Evolutionary conservation across 1,284 basidiomycete genomes (phyloP), one percentile per base, ranked within the genome.

Genomic region (Cutaneotrichosporon curvatum): DNA sequence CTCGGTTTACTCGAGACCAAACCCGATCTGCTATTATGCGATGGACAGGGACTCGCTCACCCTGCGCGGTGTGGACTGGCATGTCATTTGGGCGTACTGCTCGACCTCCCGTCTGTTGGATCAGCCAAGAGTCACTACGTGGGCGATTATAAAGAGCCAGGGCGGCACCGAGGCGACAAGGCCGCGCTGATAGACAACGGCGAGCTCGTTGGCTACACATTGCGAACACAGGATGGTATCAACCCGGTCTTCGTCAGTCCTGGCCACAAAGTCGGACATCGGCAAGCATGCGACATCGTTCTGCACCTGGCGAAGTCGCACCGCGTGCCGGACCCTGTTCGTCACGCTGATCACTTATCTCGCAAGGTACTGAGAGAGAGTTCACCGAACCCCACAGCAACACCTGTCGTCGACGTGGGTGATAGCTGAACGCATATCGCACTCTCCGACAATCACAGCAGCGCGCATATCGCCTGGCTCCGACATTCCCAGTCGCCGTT

Each of bases 21-120:
- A 15, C 43, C 43, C 9, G 43, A 37, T 16, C 18, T 44, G 7
- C 35, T 44, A 4, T 19, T 44, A 14, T 44, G 43, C 20, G 43
- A 44, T 20, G 43, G 43, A 7, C 43, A 44, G 43, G 43, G 43
- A 3, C 9, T 44, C 2, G 43, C 43, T 2, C 43, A 44, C 20
- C 43, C 43, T 10, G 43, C 35, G 9, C 35, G 43, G 4, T 44
- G 43, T n/a, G 43, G 43, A 8, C 43, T 44, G 21, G 43, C 43
- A 4, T 37, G n/a, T 25, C 43, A 44, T 19, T 25, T 44, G 1
- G 43, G 43, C 18, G 43, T 44, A 11, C 43, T 37, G 1, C 36
- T 35, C 8, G 25, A 22, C 9, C 25, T 37, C 14, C 43, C 34
- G 19, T 31, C 25, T 2, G 20, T 44, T 12, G 43, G 43, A 4